Evolutionary conservation across 2,329 filamentous ascomycete genomes (phyloP).

Genomic region (Epichloe brachyelytri): DNA sequence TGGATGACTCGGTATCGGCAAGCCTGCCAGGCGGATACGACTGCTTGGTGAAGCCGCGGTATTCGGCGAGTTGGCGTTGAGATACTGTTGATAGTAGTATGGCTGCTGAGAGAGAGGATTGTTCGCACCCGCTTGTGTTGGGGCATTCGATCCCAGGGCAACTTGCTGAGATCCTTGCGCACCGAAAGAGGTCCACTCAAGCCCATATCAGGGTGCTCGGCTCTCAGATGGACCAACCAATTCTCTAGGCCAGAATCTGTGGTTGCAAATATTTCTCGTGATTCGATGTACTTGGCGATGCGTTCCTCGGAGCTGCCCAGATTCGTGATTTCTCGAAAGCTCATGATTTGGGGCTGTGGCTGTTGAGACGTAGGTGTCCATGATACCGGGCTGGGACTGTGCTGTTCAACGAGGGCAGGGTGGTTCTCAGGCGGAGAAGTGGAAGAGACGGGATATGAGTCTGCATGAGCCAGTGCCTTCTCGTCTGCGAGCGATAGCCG

Average conservation of each 20-base stretch:
- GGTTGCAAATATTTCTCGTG: conserved; percentile 54
- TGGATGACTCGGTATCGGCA: conserved; percentile 26
- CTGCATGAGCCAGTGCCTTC: conserved; percentile 24
- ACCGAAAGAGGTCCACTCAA: conserved; percentile 10
- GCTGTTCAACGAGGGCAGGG: conserved; percentile 13
- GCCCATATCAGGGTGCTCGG: conserved; percentile 29
- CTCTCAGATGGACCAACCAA: conserved; percentile 38
- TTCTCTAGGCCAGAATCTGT: conserved; percentile 62
- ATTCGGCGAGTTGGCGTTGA: conserved; percentile 29
- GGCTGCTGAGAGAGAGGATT: conserved; percentile 27
- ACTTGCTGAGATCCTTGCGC: conserved; percentile 8
- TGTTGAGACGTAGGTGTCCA: conserved; percentile 7
- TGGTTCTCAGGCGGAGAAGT: conserved; percentile 27
- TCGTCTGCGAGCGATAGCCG: conserved; percentile 32
- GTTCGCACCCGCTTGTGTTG: conserved; percentile 13
- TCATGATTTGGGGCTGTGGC: conserved; percentile 26
- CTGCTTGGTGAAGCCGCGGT: conserved; percentile 16
- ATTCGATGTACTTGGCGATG: conserved; percentile 60
- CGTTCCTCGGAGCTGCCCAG: conserved; percentile 54
- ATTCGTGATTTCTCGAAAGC: conserved; percentile 67
- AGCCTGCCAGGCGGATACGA: conserved; percentile 23
- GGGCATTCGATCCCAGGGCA: conserved; percentile 10
- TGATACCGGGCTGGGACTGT: neutral
- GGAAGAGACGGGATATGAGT: conserved; percentile 22
- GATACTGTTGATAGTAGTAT: conserved; percentile 44